These are phyloP conservation scores for Magnusiomyces magnusii DNA, from an alignment of 1,139 yeast genomes.

Conservation along the genomic window DNA sequence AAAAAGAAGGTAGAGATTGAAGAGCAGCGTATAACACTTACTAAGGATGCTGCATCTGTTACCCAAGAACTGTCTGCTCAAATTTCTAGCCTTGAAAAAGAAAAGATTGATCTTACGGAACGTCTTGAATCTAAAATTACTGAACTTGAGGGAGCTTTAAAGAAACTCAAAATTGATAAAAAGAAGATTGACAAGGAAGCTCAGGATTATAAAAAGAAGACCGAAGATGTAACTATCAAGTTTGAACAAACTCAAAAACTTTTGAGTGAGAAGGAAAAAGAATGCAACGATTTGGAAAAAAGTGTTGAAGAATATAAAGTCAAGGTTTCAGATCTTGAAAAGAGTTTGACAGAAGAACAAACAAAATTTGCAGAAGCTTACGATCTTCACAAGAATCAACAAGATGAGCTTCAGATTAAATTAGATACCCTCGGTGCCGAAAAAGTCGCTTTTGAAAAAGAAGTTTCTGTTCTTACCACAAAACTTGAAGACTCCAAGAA, in stretches of 20 bases:
- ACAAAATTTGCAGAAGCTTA: neutral
- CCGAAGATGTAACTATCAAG: constrained; percentile 2
- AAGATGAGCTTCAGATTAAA: constrained; percentile 9
- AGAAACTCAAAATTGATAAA: constrained; percentile 7
- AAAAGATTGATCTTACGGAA: constrained; percentile 9
- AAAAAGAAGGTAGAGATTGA: constrained; percentile 14
- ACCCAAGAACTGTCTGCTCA: constrained; percentile 17
- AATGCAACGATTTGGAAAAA: constrained; percentile 6
- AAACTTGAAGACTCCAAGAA: too few species aligned
- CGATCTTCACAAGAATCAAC: neutral
- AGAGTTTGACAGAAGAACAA: constrained; percentile 4
- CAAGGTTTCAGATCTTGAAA: neutral
- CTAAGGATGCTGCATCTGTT: constrained; percentile 18
- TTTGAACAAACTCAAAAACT: constrained; percentile 1
- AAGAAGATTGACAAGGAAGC: neutral
- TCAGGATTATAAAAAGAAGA: neutral
- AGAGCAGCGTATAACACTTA: constrained; percentile 15
- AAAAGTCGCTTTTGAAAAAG: neutral
- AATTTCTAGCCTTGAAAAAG: constrained; percentile 16
- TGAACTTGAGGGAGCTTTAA: constrained; percentile 1
- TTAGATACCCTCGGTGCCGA: neutral
- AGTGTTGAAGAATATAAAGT: neutral
- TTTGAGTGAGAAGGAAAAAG: neutral
- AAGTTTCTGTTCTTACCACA: neutral
- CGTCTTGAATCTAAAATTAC: constrained; percentile 1